A percentile compares a stretch with the other conserved stretches of the same genome.
phyloP scores from a whole-genome alignment of 225 moss, liverwort and hornwort species.

The Marchantia polymorpha region DNA sequence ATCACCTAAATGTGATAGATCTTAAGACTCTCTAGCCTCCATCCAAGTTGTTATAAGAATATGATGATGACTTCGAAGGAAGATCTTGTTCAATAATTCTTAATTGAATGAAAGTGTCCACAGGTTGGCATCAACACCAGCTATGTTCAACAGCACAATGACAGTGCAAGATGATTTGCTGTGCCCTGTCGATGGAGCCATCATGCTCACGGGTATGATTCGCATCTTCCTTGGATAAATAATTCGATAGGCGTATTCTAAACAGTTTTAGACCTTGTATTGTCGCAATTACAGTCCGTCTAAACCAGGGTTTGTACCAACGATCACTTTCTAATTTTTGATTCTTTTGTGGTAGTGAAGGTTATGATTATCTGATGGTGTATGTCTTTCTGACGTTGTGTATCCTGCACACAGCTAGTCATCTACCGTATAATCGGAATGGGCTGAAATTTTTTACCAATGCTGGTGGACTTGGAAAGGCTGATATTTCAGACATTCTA shows the following conservation, averaged over 20 bases:
- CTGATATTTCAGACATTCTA: slow-evolving; percentile 76
- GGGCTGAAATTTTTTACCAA: slow-evolving; percentile 94
- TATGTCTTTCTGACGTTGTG: background rate
- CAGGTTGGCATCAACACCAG: slow-evolving; percentile 95
- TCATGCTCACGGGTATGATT: slow-evolving; percentile 79
- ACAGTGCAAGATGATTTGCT: slow-evolving; percentile 59
- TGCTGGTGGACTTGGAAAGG: slow-evolving; percentile 83
- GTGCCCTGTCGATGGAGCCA: slow-evolving; percentile 85
- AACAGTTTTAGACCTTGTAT: too few relatives aligned
- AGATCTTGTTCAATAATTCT: background rate
- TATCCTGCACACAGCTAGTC: slow-evolving; percentile 67
- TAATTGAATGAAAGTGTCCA: background rate
- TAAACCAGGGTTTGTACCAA: background rate
- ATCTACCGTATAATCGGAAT: slow-evolving; percentile 91
- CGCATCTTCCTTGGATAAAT: background rate
- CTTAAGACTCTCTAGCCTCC: too few relatives aligned
- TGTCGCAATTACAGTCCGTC: too few relatives aligned
- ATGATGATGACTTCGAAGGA: background rate
- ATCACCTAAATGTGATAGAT: too few relatives aligned
- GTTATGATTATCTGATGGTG: background rate
- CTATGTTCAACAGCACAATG: slow-evolving; percentile 98
- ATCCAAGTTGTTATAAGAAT: background rate
- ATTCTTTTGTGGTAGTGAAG: background rate
- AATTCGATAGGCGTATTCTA: too few relatives aligned
- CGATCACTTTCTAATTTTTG: background rate